Percentiles rank a stretch among this genome's conserved stretches.
These are phyloP conservation scores for Epicoccum nigrum DNA, from an alignment of 2,329 filamentous ascomycete species.

Conservation along the genomic window DNA sequence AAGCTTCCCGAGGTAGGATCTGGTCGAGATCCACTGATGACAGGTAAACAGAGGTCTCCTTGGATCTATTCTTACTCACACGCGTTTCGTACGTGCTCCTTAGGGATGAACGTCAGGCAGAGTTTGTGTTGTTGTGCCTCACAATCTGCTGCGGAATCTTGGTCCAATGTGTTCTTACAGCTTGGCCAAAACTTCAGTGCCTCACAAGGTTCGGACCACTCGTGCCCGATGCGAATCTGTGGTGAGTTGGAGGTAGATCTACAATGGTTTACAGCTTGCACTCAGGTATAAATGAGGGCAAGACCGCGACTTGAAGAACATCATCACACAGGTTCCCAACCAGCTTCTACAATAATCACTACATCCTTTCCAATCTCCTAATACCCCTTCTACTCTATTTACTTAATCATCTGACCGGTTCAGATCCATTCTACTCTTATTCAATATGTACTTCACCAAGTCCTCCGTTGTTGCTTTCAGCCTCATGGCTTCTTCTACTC, in stretches of 20 bases:
- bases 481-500: slow-evolving; percentile 60
- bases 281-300: slow-evolving; percentile 37
- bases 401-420: slow-evolving; percentile 43
- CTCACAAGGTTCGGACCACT: slow-evolving; percentile 25
- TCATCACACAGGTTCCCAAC: slow-evolving; percentile 45
- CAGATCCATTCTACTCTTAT: slow-evolving; percentile 49
- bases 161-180: slow-evolving; percentile 22
- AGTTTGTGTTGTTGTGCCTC: slow-evolving; percentile 23
- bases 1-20: slow-evolving; percentile 8
- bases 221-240: slow-evolving; percentile 14
- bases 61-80: slow-evolving; percentile 30
- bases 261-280: not conserved
- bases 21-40: slow-evolving; percentile 24
- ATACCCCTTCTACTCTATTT: slow-evolving; percentile 30
- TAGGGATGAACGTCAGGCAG: slow-evolving; percentile 15
- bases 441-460: slow-evolving; percentile 53
- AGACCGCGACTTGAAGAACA: slow-evolving; percentile 30
- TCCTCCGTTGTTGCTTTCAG: slow-evolving; percentile 51
- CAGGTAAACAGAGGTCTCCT: slow-evolving; percentile 23
- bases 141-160: slow-evolving; percentile 23
- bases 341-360: slow-evolving; percentile 44
- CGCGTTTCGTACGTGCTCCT: slow-evolving; percentile 30
- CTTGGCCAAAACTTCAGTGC: slow-evolving; percentile 41
- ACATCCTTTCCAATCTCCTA: slow-evolving; percentile 38
- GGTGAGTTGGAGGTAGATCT: not conserved